These are phyloP conservation scores for Colletotrichum camelliae DNA, from an alignment of 2,329 filamentous ascomycete genomes.

Conservation along the genomic window DNA sequence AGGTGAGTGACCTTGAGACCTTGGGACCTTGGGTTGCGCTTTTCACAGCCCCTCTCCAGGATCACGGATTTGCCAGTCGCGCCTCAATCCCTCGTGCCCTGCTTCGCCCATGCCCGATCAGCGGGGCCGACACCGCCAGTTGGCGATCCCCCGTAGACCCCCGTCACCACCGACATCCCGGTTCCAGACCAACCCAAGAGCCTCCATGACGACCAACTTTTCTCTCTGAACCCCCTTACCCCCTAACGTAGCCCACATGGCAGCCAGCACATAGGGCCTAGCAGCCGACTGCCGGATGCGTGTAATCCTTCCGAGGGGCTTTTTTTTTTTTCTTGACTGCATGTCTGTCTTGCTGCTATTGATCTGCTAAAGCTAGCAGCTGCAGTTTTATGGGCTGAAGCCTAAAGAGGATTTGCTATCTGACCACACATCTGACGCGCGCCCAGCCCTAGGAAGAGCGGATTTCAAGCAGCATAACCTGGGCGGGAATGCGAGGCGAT, in stretches of 20 bases:
- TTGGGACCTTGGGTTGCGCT: not conserved
- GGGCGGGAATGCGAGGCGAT: not conserved
- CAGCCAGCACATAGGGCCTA: not conserved
- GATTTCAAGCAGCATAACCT: not conserved
- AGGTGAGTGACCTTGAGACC: not conserved
- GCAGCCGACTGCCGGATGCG: not conserved
- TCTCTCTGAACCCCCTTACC: not conserved
- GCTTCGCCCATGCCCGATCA: not conserved
- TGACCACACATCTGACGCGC: conserved; percentile 15
- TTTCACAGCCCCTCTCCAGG: not conserved
- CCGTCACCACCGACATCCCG: conserved; percentile 5
- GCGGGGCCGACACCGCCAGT: conserved; percentile 15
- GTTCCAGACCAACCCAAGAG: not conserved
- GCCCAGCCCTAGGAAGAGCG: conserved; percentile 10
- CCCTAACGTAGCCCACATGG: not conserved
- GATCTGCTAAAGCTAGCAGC: not conserved
- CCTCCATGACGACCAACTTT: conserved; percentile 1
- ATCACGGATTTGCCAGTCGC: conserved; percentile 3
- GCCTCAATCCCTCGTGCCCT: conserved; percentile 5
- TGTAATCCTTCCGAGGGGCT: not conserved
- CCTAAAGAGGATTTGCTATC: not conserved
- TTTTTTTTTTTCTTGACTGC: not conserved
- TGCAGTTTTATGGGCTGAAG: not conserved
- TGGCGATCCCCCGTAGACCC: not conserved
- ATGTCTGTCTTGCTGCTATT: not conserved